phyloP scores from a whole-genome alignment of 495 filamentous ascomycete species.

The Bacidia gigantensis region DNA sequence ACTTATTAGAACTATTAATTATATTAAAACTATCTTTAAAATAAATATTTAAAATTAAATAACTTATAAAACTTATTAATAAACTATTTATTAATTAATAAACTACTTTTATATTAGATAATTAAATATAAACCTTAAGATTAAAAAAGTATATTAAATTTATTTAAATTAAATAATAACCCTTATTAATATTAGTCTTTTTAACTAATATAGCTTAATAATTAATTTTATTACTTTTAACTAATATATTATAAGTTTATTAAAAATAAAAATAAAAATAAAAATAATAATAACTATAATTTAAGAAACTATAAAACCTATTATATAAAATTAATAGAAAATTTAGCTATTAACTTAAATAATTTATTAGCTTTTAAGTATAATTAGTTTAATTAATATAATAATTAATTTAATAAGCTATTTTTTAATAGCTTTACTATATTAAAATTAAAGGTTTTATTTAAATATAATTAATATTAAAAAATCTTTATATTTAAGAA shows the following conservation, averaged over 20 bases:
- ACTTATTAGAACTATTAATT: neutral
- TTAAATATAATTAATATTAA: neutral
- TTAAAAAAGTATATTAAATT: neutral
- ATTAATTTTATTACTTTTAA: neutral
- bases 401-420: too few relatives aligned
- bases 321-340: neutral
- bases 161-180: neutral
- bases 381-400: neutral
- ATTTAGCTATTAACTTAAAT: neutral
- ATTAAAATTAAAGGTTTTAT: neutral
- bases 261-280: neutral
- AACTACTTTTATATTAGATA: neutral
- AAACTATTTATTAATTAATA: neutral
- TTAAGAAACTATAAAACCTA: conserved; percentile 5
- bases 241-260: neutral
- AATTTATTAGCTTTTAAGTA: neutral
- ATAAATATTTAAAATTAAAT: neutral
- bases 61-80: conserved; percentile 3
- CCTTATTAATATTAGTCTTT: neutral
- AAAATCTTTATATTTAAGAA: neutral
- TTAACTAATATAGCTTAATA: neutral
- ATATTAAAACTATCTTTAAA: neutral
- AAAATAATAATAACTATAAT: neutral
- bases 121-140: neutral
- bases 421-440: neutral